Evolutionary conservation across 1,139 yeast genomes (phyloP), one percentile per base, ranked within the genome.

Genomic region (Arxiozyma slooffiae): DNA sequence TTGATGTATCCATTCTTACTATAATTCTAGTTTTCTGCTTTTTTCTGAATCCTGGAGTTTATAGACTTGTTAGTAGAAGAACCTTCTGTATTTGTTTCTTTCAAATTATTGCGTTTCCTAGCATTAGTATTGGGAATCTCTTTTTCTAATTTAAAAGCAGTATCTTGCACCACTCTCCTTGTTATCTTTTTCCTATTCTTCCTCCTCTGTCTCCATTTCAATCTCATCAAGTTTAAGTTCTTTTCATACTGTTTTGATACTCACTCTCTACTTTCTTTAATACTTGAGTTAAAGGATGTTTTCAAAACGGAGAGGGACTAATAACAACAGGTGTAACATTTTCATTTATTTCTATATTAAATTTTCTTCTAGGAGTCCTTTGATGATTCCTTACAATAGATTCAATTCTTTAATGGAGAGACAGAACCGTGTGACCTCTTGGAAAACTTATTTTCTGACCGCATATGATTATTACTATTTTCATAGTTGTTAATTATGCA

Each of bases 231-330:
- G 48, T 38, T 63, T 62, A 14, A 56, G 53, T 20, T 45, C 47
- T 23, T 39, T 49, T 5, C 50, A 41, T 11, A 44, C 41, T 18
- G 50, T 43, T 20, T n/a, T 47, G 41, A 38, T 42, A 53, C 38
- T 53, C 55, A 23, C 50, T 41, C 40, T 53, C 56, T 9, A 53
- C 24, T 38, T 53, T 52, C 17, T 22, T 41, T 21, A 64, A 48
- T 2, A 66, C 54, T 51, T 62, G 63, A 3, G 60, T 54, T 5
- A 58, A 30, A 3, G 62, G 61, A 40, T 61, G 54, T 49, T 60
- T 62, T 26, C 65, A 59, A 26, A 64, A 44, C 5, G 69, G 68
- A 3, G 67, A 63, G 8, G 68, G 67, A 41, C 46, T 41, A 24
- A 47, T 38, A 20, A 24, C 45, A 4, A 42, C 20, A 14, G 26